These are phyloP conservation scores for Lepidopterella palustris DNA, from an alignment of 495 filamentous ascomycete species.

Conservation along the genomic window DNA sequence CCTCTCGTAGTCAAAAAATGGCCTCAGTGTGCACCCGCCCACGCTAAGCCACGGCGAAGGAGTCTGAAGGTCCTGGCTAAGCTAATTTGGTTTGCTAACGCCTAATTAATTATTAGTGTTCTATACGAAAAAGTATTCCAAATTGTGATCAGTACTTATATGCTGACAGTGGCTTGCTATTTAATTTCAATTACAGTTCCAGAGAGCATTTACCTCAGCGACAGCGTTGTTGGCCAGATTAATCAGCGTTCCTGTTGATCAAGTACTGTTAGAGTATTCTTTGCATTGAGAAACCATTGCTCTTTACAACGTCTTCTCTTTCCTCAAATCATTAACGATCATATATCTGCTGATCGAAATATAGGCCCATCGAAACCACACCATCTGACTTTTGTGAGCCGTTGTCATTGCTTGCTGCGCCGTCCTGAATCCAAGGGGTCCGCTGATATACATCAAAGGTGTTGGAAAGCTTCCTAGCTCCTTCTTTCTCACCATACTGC, in stretches of 20 bases:
- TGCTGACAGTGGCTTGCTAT: too few species aligned
- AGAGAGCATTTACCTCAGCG: too few species aligned
- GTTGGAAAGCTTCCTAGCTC: constrained; percentile 40
- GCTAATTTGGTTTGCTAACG: too few species aligned
- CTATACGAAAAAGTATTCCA: too few species aligned
- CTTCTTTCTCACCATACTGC: constrained; percentile 35
- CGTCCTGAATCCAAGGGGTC: constrained; percentile 50
- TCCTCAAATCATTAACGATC: constrained; percentile 82
- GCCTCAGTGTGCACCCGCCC: too few species aligned
- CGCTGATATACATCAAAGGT: constrained; percentile 64
- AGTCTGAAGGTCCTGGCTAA: too few species aligned
- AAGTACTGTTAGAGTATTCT: not conserved
- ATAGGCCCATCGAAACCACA: constrained; percentile 98
- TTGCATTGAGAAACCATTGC: not conserved
- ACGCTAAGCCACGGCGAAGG: too few species aligned
- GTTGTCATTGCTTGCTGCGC: constrained; percentile 81
- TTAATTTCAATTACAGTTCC: too few species aligned
- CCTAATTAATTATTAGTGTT: too few species aligned
- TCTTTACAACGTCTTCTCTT: constrained; percentile 46
- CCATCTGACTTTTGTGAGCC: constrained; percentile 92
- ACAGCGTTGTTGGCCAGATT: not conserved
- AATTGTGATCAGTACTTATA: too few species aligned
- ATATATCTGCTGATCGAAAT: constrained; percentile 87
- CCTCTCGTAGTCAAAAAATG: too few species aligned
- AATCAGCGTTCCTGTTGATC: not conserved